Percentiles rank a stretch among this genome's conserved stretches.
Conservation (phyloP, 148 eudicot species). For the Vaccinium macrocarpon region DNA sequence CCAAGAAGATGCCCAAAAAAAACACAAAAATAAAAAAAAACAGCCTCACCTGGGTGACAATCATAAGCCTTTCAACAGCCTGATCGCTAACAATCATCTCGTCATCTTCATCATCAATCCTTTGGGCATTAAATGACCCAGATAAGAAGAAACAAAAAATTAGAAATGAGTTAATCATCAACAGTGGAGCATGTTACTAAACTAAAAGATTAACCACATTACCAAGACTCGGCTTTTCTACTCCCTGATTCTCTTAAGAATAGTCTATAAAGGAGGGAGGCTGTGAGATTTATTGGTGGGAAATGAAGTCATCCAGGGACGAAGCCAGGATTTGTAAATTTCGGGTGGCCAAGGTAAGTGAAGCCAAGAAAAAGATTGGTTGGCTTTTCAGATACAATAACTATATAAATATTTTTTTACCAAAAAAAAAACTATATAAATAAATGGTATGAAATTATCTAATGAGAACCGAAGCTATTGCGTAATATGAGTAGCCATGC, state of each 20-base stretch:
- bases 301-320: neutral
- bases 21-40: neutral
- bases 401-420: neutral
- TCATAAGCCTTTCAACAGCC: slow-evolving; percentile 85
- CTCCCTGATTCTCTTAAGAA: neutral
- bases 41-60: slow-evolving; percentile 82
- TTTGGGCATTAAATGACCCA: slow-evolving; percentile 25
- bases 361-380: neutral
- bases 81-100: slow-evolving; percentile 56
- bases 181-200: neutral
- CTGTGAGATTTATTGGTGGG: neutral
- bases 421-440: neutral
- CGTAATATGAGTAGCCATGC: neutral
- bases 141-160: slow-evolving; percentile 10
- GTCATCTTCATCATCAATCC: slow-evolving; percentile 85
- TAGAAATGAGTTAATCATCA: neutral
- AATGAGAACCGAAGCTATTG: neutral
- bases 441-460: neutral
- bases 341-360: slow-evolving; percentile 4
- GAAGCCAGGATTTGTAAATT: neutral
- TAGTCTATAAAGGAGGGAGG: neutral
- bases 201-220: neutral
- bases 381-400: neutral
- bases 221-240: neutral
- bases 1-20: neutral